Conservation (phyloP, 805 yeast species). For the Kluyveromyces aestuarii region DNA sequence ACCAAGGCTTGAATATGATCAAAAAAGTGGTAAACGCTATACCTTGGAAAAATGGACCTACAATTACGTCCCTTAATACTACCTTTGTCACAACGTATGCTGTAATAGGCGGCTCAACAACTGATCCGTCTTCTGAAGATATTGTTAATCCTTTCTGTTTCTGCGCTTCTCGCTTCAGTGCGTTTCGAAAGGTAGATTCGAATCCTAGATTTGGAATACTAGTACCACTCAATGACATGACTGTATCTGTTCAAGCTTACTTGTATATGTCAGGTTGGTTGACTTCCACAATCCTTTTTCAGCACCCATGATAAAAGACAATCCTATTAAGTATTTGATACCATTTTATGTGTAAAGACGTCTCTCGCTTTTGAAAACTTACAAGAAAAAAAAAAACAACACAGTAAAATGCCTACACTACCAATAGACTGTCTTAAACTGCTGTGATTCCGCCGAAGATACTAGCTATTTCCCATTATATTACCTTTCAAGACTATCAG, state of each 20-base stretch:
- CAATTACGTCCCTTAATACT: slow-evolving; percentile 39
- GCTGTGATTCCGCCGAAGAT: too few relatives aligned
- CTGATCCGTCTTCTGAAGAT: slow-evolving; percentile 4
- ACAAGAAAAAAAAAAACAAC: too few relatives aligned
- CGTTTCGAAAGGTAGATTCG: slow-evolving; percentile 48
- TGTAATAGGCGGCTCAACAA: slow-evolving; percentile 24
- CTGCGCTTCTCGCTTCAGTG: slow-evolving; percentile 24
- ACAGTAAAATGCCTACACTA: too few relatives aligned
- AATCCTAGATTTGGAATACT: slow-evolving; percentile 57
- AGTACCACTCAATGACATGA: not conserved
- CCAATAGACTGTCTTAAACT: too few relatives aligned
- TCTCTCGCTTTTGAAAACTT: too few relatives aligned
- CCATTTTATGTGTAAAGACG: too few relatives aligned
- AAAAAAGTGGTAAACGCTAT: slow-evolving; percentile 36
- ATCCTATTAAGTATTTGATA: too few relatives aligned
- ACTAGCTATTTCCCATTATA: not conserved
- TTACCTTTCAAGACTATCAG: not conserved
- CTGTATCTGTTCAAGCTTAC: too few relatives aligned
- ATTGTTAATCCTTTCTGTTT: slow-evolving; percentile 8
- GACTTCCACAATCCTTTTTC: too few relatives aligned
- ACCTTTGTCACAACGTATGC: slow-evolving; percentile 39
- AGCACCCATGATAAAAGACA: too few relatives aligned
- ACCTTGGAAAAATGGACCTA: slow-evolving; percentile 49
- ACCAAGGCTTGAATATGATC: slow-evolving; percentile 32
- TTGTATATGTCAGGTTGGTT: too few relatives aligned